These are phyloP conservation scores for Prunus fruticosa DNA, from an alignment of 306 rosid genomes.

Conservation along the genomic window DNA sequence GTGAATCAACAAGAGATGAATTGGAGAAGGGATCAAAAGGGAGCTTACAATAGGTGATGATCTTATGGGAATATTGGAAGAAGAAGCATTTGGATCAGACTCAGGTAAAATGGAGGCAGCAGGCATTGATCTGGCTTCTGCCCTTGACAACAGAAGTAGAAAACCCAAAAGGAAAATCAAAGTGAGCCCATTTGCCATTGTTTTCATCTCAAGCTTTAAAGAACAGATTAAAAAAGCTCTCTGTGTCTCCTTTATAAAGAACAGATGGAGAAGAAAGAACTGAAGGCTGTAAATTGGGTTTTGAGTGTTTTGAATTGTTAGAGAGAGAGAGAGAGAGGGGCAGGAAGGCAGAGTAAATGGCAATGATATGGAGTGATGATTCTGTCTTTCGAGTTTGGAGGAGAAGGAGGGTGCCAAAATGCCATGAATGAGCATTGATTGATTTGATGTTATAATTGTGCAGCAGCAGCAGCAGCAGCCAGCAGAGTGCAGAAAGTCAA, in stretches of 20 bases:
- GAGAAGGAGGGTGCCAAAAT: neutral
- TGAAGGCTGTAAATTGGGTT: neutral
- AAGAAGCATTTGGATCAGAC: constrained; percentile 17
- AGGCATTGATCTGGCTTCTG: constrained; percentile 29
- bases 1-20: neutral
- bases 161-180: constrained; percentile 32
- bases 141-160: constrained; percentile 18
- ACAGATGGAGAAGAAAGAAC: neutral
- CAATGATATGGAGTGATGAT: neutral
- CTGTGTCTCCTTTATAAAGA: neutral
- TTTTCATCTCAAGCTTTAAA: constrained; percentile 5
- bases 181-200: constrained; percentile 34
- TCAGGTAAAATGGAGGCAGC: constrained; percentile 10
- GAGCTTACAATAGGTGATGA: constrained; percentile 31
- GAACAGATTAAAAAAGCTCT: neutral
- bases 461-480: neutral
- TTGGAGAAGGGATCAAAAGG: neutral
- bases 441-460: constrained; percentile 3
- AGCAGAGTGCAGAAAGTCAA: constrained; percentile 29
- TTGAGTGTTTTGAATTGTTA: neutral
- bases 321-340: neutral
- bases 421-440: constrained; percentile 35
- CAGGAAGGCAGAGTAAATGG: too few relatives aligned
- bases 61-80: neutral
- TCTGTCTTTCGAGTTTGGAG: neutral